phyloP scores from a whole-genome alignment of 2,329 filamentous ascomycete species.

The Cytospora piceicola region DNA sequence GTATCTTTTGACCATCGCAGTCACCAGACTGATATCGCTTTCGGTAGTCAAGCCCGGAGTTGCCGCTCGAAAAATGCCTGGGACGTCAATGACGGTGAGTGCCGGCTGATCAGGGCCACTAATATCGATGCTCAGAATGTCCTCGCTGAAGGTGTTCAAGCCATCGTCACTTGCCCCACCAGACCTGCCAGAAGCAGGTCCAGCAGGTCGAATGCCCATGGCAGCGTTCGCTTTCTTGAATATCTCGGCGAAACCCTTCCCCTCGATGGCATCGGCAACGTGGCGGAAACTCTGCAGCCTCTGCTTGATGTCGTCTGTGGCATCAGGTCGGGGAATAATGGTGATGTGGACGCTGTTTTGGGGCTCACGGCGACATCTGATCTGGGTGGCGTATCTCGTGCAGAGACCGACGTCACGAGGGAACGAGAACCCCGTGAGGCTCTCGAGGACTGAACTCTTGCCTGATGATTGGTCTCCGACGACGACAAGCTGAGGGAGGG shows the following conservation, averaged over 20 bases:
- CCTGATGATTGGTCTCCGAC: constrained; percentile 86
- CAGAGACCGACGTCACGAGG: constrained; percentile 50
- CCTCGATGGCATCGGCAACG: constrained; percentile 43
- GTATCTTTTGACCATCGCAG: constrained; percentile 51
- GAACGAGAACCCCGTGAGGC: constrained; percentile 53
- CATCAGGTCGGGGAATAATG: constrained; percentile 44
- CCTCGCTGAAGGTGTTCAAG: constrained; percentile 48
- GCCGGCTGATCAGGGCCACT: constrained; percentile 50
- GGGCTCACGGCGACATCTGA: constrained; percentile 46
- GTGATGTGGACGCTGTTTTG: constrained; percentile 44
- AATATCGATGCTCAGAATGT: constrained; percentile 51
- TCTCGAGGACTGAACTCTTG: constrained; percentile 84
- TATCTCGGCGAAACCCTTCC: constrained; percentile 42
- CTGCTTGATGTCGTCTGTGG: constrained; percentile 32
- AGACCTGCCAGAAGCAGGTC: too few species aligned
- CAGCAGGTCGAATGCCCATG: constrained; percentile 48
- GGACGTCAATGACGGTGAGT: constrained; percentile 58
- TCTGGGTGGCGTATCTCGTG: constrained; percentile 55
- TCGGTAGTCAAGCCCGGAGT: constrained; percentile 49
- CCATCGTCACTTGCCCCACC: too few species aligned
- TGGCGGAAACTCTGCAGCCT: constrained; percentile 38
- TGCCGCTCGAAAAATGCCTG: constrained; percentile 53
- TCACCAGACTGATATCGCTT: constrained; percentile 49
- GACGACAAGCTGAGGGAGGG: constrained; percentile 68
- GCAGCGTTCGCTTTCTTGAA: constrained; percentile 48